Evolutionary conservation across 2,329 filamentous ascomycete species (phyloP).

Genomic region (Pseudogymnoascus pannorum): DNA sequence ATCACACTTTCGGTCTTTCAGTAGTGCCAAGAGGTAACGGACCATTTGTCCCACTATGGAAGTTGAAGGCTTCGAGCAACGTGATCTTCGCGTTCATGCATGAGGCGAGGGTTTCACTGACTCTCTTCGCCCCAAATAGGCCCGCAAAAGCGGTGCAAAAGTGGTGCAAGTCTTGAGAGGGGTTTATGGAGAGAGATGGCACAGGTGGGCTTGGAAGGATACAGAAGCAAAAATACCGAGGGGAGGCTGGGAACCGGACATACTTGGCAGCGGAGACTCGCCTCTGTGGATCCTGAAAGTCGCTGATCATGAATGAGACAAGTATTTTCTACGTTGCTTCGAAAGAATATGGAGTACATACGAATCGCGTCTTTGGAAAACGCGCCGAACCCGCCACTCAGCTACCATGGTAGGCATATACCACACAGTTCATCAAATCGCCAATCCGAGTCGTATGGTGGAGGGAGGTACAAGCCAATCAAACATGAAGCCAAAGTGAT

Average conservation of each 20-base stretch:
- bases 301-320: neutral
- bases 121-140: neutral
- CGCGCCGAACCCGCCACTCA: neutral
- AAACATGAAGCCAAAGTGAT: constrained; percentile 3
- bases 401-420: neutral
- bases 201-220: neutral
- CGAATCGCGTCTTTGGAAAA: neutral
- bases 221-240: constrained; percentile 7
- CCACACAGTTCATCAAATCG: neutral
- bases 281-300: neutral
- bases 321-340: neutral
- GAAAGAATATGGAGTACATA: neutral
- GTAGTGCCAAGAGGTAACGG: neutral
- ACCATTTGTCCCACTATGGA: neutral
- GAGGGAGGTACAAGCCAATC: neutral
- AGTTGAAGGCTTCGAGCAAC: neutral
- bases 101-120: constrained; percentile 1
- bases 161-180: neutral
- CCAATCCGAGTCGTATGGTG: neutral
- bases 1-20: neutral
- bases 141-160: neutral
- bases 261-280: neutral
- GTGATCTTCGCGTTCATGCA: neutral
- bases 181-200: neutral
- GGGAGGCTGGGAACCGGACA: neutral